Base-by-base conservation (phyloP, 192 early-diverging fungal genomes). In the Gigaspora rosea region DNA sequence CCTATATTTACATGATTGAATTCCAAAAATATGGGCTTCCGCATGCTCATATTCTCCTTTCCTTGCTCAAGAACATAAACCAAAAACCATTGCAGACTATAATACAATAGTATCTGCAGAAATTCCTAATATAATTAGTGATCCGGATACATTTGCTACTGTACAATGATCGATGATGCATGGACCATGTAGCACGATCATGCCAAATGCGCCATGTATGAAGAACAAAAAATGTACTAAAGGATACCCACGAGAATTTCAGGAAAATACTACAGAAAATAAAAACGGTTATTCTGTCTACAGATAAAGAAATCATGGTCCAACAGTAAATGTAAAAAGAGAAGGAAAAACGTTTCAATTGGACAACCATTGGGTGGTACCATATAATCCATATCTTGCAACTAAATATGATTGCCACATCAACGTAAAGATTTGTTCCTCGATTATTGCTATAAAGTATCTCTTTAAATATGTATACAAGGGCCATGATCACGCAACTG, bases 391-490 rank as follows among this genome's bases (percentile, higher is more conserved):
- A 0, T 83, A 72, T 16, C 67, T 85, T 50, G 12, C 22, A 33
- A 76, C 80, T 0, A 85, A 81, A 70, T 85, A 81, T 72, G 59
- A 81, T 71, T 78, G 79, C 0, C 78, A 82, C 18, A 79, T 82
- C 1, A 80, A 84, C 70, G 80, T 85, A 8, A 76, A 83, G 33
- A 70, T 82, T 9, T 85, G 78, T 68, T 62, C 73, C 0, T 78
- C 78, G 2, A 54, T 80, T n/a, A 8, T 72, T 52, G 79, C 79
- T 15, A 73, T 85, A 9, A 83, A 83, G 35, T 85, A 85, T 70
- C 59, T 85, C 27, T 3, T 85, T 63, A 85, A 84, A 50, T 84
- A 84, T 48, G 58, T 84, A 5, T 78, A 79, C 7, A 41, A 41
- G 41, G 41, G 41, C 3, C 41, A 3, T 41, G 59, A 74, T 56